phyloP scores from a whole-genome alignment of 2,329 filamentous ascomycete genomes.

The Diaporthe longicolla region DNA sequence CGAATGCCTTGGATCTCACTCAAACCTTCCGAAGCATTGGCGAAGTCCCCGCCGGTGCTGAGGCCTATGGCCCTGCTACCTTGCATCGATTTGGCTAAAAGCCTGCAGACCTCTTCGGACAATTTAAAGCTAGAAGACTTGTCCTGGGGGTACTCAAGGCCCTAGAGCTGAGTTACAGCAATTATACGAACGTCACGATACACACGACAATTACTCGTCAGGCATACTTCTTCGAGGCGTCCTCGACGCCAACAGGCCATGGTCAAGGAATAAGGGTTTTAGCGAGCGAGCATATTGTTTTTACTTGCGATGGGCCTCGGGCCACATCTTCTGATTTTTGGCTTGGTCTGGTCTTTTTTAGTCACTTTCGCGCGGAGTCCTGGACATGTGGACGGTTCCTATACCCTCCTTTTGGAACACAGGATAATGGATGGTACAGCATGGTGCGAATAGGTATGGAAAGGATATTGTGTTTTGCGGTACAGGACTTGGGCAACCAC shows the following conservation, averaged over 20 bases:
- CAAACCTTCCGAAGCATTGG: conserved; percentile 43
- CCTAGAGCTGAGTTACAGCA: background rate
- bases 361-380: conserved; percentile 38
- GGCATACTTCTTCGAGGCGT: background rate
- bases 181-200: conserved; percentile 32
- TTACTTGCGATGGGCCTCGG: conserved; percentile 11
- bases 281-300: conserved; percentile 29
- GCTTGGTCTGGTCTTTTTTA: background rate
- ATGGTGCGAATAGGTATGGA: conserved; percentile 35
- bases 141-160: background rate
- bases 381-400: conserved; percentile 22
- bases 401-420: conserved; percentile 36
- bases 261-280: background rate
- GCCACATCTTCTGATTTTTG: conserved; percentile 24
- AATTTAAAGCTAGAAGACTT: background rate
- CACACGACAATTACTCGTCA: conserved; percentile 9
- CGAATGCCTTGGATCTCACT: conserved; percentile 40
- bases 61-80: conserved; percentile 40
- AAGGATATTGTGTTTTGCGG: conserved; percentile 38
- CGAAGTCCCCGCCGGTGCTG: conserved; percentile 37
- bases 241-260: conserved; percentile 5
- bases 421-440: conserved; percentile 38
- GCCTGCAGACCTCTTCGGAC: conserved; percentile 21
- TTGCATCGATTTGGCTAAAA: conserved; percentile 41
- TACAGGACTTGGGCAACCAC: conserved; percentile 30